Percentiles rank a stretch among this genome's conserved stretches.
Evolutionary conservation across 2,329 filamentous ascomycete genomes (phyloP).

Genomic region (Pseudocercospora pini-densiflorae): DNA sequence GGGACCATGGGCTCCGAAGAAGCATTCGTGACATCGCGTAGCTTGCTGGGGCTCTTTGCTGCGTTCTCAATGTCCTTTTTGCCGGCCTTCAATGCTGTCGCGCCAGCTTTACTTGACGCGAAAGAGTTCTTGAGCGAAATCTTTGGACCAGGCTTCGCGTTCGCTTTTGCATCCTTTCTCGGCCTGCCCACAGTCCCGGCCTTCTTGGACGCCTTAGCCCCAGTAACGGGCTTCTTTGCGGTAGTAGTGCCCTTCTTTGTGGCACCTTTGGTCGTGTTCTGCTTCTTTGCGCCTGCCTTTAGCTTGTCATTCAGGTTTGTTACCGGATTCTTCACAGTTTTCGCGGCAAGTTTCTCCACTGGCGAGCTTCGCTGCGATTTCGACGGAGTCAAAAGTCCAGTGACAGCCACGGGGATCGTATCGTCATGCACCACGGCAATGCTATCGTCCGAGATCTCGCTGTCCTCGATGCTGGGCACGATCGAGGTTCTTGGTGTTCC

Average conservation of each 20-base stretch:
- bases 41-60: conserved; percentile 34
- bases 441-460: conserved; percentile 27
- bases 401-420: conserved; percentile 6
- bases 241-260: conserved; percentile 20
- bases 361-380: conserved; percentile 37
- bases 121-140: conserved; percentile 30
- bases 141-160: conserved; percentile 9
- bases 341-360: conserved; percentile 1
- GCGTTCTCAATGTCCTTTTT: conserved; percentile 24
- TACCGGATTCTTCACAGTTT: conserved; percentile 21
- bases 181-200: conserved; percentile 10
- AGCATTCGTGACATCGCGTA: conserved; percentile 31
- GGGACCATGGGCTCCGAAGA: conserved; percentile 30
- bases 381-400: conserved; percentile 40
- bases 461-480: conserved; percentile 34
- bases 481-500: conserved; percentile 25
- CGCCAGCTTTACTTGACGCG: conserved; percentile 32
- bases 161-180: conserved; percentile 19
- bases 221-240: conserved; percentile 31
- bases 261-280: conserved; percentile 14
- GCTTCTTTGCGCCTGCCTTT: conserved; percentile 26
- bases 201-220: conserved; percentile 21
- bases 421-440: conserved; percentile 25
- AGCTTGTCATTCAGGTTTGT: conserved; percentile 26
- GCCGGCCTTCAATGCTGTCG: conserved; percentile 22